phyloP scores from a whole-genome alignment of 192 early-diverging fungal genomes.

The Jimgerdemannia lactiflua region DNA sequence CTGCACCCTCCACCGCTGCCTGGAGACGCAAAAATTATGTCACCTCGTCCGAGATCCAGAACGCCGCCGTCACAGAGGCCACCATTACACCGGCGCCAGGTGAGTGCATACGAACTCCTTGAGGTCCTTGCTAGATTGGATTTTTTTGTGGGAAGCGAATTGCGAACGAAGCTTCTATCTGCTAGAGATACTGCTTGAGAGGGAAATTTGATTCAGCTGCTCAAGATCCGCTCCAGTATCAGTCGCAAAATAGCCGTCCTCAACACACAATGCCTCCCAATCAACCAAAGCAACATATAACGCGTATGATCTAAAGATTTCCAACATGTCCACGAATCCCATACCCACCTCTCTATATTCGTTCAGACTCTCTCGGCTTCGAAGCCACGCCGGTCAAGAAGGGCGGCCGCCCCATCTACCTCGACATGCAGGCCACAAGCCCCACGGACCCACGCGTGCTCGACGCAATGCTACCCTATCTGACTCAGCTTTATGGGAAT shows the following conservation, averaged over 20 bases:
- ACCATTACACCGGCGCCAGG: background rate
- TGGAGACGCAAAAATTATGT: background rate
- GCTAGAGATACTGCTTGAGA: too few relatives aligned
- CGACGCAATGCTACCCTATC: slow-evolving; percentile 92
- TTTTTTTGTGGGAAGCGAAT: too few relatives aligned
- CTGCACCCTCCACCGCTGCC: background rate
- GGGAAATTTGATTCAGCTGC: too few relatives aligned
- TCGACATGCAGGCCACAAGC: slow-evolving; percentile 93
- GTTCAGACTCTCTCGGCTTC: slow-evolving; percentile 50
- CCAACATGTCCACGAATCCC: background rate
- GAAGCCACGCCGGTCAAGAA: slow-evolving; percentile 33
- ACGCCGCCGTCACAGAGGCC: background rate
- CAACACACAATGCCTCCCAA: too few relatives aligned
- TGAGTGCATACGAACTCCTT: background rate
- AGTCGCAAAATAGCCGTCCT: too few relatives aligned
- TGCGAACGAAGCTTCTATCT: too few relatives aligned
- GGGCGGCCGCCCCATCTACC: slow-evolving; percentile 78
- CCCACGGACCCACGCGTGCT: slow-evolving; percentile 92
- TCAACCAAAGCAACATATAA: too few relatives aligned
- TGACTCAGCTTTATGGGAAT: slow-evolving; percentile 91
- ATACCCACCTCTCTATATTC: background rate
- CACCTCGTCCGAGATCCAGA: background rate
- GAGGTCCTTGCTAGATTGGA: too few relatives aligned
- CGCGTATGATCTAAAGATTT: too few relatives aligned
- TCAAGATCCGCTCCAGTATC: too few relatives aligned